Evolutionary conservation across 768 basidiomycete genomes (phyloP), one percentile per base, ranked within the genome.

Genomic region (Chalciporus chontae): DNA sequence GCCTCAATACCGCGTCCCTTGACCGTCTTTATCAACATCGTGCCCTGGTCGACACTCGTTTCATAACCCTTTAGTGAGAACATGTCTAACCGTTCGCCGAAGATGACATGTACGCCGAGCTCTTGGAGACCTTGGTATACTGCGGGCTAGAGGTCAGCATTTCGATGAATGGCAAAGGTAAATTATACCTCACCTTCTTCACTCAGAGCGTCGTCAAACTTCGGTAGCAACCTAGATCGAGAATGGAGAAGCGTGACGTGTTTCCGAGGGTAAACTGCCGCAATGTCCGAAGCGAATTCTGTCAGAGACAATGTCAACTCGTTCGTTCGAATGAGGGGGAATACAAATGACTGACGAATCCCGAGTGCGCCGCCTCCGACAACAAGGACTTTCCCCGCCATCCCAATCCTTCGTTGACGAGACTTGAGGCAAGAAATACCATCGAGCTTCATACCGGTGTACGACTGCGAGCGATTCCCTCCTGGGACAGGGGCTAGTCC

Each of bases 311-410:
- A 23, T 7, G 24, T 40, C 8, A 40, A 23, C 40, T 13, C 11
- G 7, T 14, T 17, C n/a, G 31, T 15, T 34, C 2, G 31, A 24
- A 19, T 14, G 6, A 34, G 4, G 2, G 26, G n/a, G 4, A 2
- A 21, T 21, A 21, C 37, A 37, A 24, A 18, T 21, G 23, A 73
- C 81, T 56, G 61, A 85, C 84, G 83, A 23, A 88, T 79, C 3
- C 86, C 87, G 8, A 88, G 75, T 1, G 87, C 83, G 0, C 87
- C 87, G 10, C 84, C 86, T 2, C 87, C 87, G 3, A 87, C 76
- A 13, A 88, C 75, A 7, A 87, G 73, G 4, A 89, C 73, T 37
- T 73, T 77, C 1, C 63, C 67, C 0, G 82, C 74, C 3, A 61
- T 65, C 45, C 75, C 66, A 43, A 88, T 71, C 4, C 68, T 63